phyloP scores from a whole-genome alignment of 352 stramenopile species.

The Phytophthora lateralis region DNA sequence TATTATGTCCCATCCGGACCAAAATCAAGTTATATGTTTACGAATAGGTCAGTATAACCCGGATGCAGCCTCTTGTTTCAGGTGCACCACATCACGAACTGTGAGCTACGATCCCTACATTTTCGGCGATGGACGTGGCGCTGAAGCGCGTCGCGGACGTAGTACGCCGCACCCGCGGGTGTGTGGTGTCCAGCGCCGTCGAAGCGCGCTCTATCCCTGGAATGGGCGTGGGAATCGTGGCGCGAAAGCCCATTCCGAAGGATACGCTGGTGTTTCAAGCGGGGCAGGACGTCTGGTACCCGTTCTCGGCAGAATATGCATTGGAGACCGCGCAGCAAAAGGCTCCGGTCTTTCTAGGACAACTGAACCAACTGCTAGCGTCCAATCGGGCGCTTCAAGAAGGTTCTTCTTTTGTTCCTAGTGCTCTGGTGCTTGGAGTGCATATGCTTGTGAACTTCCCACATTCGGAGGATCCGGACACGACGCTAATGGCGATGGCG shows the following conservation, averaged over 20 bases:
- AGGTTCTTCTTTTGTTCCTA: conserved; percentile 56
- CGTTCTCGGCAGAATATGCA: conserved; percentile 77
- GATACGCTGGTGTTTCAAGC: conserved; percentile 72
- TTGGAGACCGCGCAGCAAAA: conserved; percentile 64
- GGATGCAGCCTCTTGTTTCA: conserved; percentile 2
- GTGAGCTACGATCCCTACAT: conserved; percentile 13
- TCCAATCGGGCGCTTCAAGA: conserved; percentile 35
- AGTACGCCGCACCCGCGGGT: conserved; percentile 55
- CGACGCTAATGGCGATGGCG: conserved; percentile 21
- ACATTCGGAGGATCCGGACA: conserved; percentile 30
- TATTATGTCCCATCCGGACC: conserved; percentile 6
- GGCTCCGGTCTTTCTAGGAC: conserved; percentile 64
- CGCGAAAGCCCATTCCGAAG: conserved; percentile 54
- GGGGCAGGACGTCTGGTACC: conserved; percentile 59
- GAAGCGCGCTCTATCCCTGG: conserved; percentile 48
- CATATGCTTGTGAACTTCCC: conserved; percentile 73
- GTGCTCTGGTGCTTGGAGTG: conserved; percentile 66
- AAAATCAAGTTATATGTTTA: neutral
- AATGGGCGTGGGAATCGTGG: conserved; percentile 76
- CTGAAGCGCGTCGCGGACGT: conserved; percentile 59
- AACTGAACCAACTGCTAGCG: conserved; percentile 56
- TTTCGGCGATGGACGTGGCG: conserved; percentile 36
- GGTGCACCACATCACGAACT: conserved; percentile 17
- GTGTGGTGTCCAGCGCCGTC: conserved; percentile 58
- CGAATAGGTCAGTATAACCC: conserved; percentile 1